These are phyloP conservation scores for Arachis monticola DNA, from an alignment of 331 rosid species.

Conservation along the genomic window DNA sequence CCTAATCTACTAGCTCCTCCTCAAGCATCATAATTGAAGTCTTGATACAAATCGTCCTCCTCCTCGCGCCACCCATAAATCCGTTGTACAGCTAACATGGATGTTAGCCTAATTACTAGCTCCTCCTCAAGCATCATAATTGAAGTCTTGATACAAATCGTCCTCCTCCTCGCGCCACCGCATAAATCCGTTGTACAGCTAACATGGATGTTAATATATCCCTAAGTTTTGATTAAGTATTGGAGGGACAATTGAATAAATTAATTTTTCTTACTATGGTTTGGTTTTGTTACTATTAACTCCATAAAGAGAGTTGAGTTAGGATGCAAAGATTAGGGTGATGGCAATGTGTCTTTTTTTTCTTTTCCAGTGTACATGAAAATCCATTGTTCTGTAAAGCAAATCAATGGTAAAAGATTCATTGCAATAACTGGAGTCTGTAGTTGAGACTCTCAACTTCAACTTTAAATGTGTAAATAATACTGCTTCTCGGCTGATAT, in stretches of 20 bases:
- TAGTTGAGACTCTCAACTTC: conserved; percentile 45
- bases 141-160: conserved; percentile 29
- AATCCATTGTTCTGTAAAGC: conserved; percentile 56
- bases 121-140: conserved; percentile 44
- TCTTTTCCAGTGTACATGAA: conserved; percentile 43
- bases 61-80: too few relatives aligned
- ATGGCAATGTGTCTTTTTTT: conserved; percentile 42
- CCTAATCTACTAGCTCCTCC: conserved; percentile 10
- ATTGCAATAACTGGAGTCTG: conserved; percentile 47
- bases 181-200: conserved; percentile 69
- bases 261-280: conserved; percentile 37
- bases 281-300: conserved; percentile 38
- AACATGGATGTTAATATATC: conserved; percentile 57
- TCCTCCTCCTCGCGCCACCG: conserved; percentile 39
- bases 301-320: conserved; percentile 43
- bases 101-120: conserved; percentile 37
- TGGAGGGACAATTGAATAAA: conserved; percentile 58
- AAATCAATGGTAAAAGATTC: conserved; percentile 62
- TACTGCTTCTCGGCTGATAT: conserved; percentile 34
- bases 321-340: conserved; percentile 47
- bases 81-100: too few relatives aligned
- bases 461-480: conserved; percentile 62
- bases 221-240: conserved; percentile 45
- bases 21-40: too few relatives aligned
- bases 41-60: too few relatives aligned